Conservation (phyloP, 2,329 filamentous ascomycete species). For the Arachnomyces sp. region DNA sequence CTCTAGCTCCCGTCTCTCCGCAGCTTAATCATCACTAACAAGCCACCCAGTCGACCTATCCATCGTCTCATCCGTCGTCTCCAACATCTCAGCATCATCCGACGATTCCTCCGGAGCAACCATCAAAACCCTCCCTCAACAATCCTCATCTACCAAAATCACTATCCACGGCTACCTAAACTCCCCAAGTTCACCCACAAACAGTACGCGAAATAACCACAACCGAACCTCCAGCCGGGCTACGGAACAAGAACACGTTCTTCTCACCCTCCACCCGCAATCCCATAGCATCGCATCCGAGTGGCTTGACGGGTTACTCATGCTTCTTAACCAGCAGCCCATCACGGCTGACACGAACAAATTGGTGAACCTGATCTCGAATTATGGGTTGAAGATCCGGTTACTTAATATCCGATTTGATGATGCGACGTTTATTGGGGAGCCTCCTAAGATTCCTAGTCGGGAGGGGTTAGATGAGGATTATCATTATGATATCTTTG, state of each 20-base stretch:
- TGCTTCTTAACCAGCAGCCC: conserved; percentile 89
- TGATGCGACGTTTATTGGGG: conserved; percentile 61
- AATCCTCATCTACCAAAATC: conserved; percentile 63
- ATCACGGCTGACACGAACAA: conserved; percentile 97
- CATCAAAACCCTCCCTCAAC: conserved; percentile 35
- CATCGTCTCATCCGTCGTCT: conserved; percentile 85
- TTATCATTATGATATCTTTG: conserved; percentile 78
- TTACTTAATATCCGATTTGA: conserved; percentile 87
- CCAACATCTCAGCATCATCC: conserved; percentile 70
- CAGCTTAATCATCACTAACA: conserved; percentile 1
- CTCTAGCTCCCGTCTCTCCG: background rate
- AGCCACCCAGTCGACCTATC: conserved; percentile 61
- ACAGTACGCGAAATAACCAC: conserved; percentile 27
- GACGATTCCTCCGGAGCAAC: conserved; percentile 43
- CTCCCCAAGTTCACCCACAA: conserved; percentile 18
- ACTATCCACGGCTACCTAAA: conserved; percentile 71
- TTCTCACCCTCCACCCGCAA: conserved; percentile 75
- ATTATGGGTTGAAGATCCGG: conserved; percentile 88
- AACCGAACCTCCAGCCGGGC: conserved; percentile 25
- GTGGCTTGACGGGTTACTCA: conserved; percentile 91
- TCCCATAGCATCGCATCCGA: conserved; percentile 81
- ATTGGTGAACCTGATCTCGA: conserved; percentile 73
- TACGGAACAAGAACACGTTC: conserved; percentile 57
- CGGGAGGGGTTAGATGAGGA: conserved; percentile 83
- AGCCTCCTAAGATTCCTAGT: conserved; percentile 68